Conservation (phyloP, 2,329 filamentous ascomycete species). For the Colletotrichum sp. region DNA sequence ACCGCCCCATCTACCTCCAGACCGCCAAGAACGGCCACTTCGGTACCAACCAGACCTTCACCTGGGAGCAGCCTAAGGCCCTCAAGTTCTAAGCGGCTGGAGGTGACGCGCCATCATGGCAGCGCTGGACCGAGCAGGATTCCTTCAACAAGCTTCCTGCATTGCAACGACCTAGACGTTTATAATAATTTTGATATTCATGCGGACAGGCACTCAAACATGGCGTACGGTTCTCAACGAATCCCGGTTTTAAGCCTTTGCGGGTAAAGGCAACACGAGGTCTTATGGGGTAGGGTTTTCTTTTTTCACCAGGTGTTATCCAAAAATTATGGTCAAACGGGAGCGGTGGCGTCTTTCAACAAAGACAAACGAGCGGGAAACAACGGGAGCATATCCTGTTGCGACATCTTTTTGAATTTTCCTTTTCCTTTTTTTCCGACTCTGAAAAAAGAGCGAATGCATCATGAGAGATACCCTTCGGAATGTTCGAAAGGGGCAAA, state of each 20-base stretch:
- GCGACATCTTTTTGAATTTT: not conserved
- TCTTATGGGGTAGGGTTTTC: slow-evolving; percentile 11
- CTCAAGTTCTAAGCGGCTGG: slow-evolving; percentile 80
- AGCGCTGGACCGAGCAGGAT: slow-evolving; percentile 14
- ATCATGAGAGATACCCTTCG: slow-evolving; percentile 44
- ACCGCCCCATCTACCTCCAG: slow-evolving; percentile 96
- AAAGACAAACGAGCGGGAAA: slow-evolving; percentile 40
- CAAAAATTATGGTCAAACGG: slow-evolving; percentile 10
- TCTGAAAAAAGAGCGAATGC: slow-evolving; percentile 30
- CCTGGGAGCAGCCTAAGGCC: slow-evolving; percentile 97
- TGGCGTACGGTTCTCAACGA: slow-evolving; percentile 27
- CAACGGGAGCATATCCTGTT: slow-evolving; percentile 26
- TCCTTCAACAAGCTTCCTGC: slow-evolving; percentile 25
- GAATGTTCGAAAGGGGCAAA: slow-evolving; percentile 22
- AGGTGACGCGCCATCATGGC: not conserved
- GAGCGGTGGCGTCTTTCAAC: slow-evolving; percentile 51
- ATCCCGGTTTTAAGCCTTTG: slow-evolving; percentile 24
- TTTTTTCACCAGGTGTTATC: slow-evolving; percentile 9
- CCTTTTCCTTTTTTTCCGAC: slow-evolving; percentile 2
- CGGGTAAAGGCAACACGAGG: slow-evolving; percentile 21
- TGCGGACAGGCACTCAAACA: slow-evolving; percentile 22
- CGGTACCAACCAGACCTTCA: slow-evolving; percentile 93
- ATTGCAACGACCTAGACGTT: slow-evolving; percentile 26
- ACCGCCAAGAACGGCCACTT: slow-evolving; percentile 99
- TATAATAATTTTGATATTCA: slow-evolving; percentile 21